A percentile compares a stretch with the other conserved stretches of the same genome.
phyloP scores from a whole-genome alignment of 2,329 filamentous ascomycete genomes.

The Verticillium zaregamsianum region DNA sequence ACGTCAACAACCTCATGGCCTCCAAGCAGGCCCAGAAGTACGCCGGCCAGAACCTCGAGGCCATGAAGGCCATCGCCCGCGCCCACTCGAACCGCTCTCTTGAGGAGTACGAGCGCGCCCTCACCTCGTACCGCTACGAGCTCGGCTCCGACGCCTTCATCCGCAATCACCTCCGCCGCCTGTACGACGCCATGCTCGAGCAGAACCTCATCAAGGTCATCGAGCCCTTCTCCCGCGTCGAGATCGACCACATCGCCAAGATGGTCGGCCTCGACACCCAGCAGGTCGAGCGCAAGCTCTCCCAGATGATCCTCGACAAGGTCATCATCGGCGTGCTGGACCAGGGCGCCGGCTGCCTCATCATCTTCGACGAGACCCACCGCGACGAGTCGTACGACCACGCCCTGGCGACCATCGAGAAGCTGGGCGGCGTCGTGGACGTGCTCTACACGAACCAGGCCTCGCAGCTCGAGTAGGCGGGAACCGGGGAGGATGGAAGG shows the following conservation, averaged over 20 bases:
- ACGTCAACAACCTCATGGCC: conserved; percentile 90
- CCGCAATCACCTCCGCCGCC: conserved; percentile 87
- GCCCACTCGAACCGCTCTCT: conserved; percentile 93
- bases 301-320: conserved; percentile 99
- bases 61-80: conserved; percentile 97
- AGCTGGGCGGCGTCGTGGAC: conserved; percentile 95
- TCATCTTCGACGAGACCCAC: conserved; percentile 93
- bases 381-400: conserved; percentile 92
- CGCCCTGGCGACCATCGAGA: conserved; percentile 91
- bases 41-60: conserved; percentile 90
- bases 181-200: conserved; percentile 98
- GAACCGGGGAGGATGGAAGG: neutral
- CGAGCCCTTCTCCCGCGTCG: conserved; percentile 94
- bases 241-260: conserved; percentile 94
- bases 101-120: conserved; percentile 93
- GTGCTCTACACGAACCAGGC: conserved; percentile 98
- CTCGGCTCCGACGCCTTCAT: conserved; percentile 94
- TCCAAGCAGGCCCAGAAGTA: conserved; percentile 98
- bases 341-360: conserved; percentile 94
- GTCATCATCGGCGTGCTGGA: conserved; percentile 97
- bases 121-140: conserved; percentile 88
- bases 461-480: conserved; percentile 73
- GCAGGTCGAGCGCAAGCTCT: conserved; percentile 96
- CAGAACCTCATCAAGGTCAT: conserved; percentile 99
- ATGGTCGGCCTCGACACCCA: conserved; percentile 95